Base-by-base conservation (phyloP, 345 rosid genomes). In the Euphorbia pulcherrima region DNA sequence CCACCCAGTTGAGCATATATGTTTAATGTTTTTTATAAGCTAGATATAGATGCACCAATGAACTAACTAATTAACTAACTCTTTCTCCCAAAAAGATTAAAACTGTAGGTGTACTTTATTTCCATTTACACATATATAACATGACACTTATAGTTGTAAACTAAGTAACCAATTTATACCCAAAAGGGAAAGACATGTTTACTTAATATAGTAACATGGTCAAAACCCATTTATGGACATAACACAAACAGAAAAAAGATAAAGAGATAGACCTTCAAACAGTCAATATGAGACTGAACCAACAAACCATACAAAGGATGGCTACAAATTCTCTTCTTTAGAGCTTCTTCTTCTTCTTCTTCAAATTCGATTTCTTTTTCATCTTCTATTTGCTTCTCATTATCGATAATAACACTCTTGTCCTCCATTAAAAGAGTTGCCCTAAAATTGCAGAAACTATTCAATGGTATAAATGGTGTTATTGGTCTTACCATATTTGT, bases 301-400 rank as follows among this genome's bases (percentile, higher is more conserved):
- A 86, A 77, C 21, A 75, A 69, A 7, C 68, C 83, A 62, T 80
- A 83, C 75, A 86, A 73, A 26, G 87, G 90, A 71, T 86, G 90
- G 48, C 30, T 53, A 13, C 84, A 80, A 67, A 86, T 83, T 76
- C 70, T 83, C 72, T 68, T 80, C 82, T 83, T 83, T 28, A 86
- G 83, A 18, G 30, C 62, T 58, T 78, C 77, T 28, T 53, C 72
- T 26, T 63, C 77, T 21, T 47, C 79, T 18, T 39, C 71, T 0
- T 29, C 71, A 18, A 58, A 74, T 30, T 40, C 78, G 7, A 24
- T 63, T 29, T 37, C 59, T 53, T 16, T 46, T 39, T n/a, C 51
- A 0, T 23, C 37, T 33, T 33, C 37, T 28, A 55, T 20, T 55
- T 18, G 16, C 35, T 3, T 51, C 55, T 11, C 23, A 5, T 24